Evolutionary conservation across 1,284 basidiomycete genomes (phyloP), one percentile per base, ranked within the genome.

Genomic region (Ceratorhiza oryzae-sativae): DNA sequence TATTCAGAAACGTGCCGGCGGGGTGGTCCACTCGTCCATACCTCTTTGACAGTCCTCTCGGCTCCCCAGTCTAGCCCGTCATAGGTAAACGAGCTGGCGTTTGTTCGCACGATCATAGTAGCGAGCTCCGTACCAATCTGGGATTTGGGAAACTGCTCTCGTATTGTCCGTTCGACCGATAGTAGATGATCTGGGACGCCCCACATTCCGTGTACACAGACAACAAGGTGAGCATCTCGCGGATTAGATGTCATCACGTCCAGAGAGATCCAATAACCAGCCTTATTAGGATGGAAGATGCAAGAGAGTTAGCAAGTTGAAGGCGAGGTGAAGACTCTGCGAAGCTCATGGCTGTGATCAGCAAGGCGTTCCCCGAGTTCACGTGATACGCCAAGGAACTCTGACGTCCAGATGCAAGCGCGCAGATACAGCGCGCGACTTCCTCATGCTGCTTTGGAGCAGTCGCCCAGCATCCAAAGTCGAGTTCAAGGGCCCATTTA

Each of bases 201-300:
- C 92, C 92, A 94, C 87, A 94, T 91, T 45, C 93, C 93, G 77
- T 94, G 92, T 48, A 92, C 85, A 71, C 92, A 84, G 32, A 93
- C 88, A 18, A 90, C 83, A 13, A 91, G 83, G 76, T 91, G 90
- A 10, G 80, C 76, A 4, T 65, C 36, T 27, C 68, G 48, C 25
- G 55, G 32, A 27, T 45, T 8, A 45, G 42, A 45, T 8, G 42
- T 45, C 18, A 18, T 45, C 42, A 45, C n/a, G 36, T 5, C 5
- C 13, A 39, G 13, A 13, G 36, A 6, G 13, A 6, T 39, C 5
- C 6, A 39, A 39, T 39, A 39, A 39, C 36, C 5, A 39, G 36
- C 36, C 6, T 6, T 39, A 39, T 39, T 39, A 39, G 36, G n/a
- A 45, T 10, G 3, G 6, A 45, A 18, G 15, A 10, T 45, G 3